Evolutionary conservation across 2,329 filamentous ascomycete species (phyloP), one percentile per base, ranked within the genome.

Genomic region (Monosporascus sp.): DNA sequence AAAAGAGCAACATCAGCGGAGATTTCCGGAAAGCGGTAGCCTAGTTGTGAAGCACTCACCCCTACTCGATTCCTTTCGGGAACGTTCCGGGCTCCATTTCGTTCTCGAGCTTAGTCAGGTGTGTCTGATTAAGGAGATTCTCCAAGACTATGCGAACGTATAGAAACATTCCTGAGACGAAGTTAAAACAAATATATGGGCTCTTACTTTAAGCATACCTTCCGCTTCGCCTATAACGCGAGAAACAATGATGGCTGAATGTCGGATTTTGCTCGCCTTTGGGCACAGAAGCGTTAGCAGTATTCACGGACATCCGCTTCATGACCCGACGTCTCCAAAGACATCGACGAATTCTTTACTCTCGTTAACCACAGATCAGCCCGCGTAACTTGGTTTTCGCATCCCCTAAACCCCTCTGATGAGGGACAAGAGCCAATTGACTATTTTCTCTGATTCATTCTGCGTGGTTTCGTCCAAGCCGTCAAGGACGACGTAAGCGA

Each of bases 341-440:
- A 55, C 6, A 55, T 49, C 27, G 44, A 51, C 15, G 48, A 27
- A 27, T 27, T 27, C 8, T 7, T 27, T 27, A 27, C 25, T 56
- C 54, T 31, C 46, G 48, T 31, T 56, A 48, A 9, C 54, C 54
- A 25, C 48, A 56, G 20, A 56, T 53, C 5, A 56, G 41, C 4
- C 54, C 48, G 14, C 49, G 25, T 8, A 27, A 27, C 7, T 27
- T 27, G 25, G 25, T 7, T 27, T 27, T 27, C 25, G 25, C 7
- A 27, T 27, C 25, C 25, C 0, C 8, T 27, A 27, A 27, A 9
- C 8, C 8, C 25, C 3, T 27, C 49, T n/a, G 5, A 31, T 25
- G n/a, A 55, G 36, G 5, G 51, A 55, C 6, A 55, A 25, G 20
- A 55, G 51, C 54, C 48, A 51, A 9, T 18, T 27, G 11, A 55